A percentile compares a stretch with the other conserved stretches of the same genome.
Evolutionary conservation across 75 land plant genomes (phyloP).

Genomic region (Ceratopteris richardii): DNA sequence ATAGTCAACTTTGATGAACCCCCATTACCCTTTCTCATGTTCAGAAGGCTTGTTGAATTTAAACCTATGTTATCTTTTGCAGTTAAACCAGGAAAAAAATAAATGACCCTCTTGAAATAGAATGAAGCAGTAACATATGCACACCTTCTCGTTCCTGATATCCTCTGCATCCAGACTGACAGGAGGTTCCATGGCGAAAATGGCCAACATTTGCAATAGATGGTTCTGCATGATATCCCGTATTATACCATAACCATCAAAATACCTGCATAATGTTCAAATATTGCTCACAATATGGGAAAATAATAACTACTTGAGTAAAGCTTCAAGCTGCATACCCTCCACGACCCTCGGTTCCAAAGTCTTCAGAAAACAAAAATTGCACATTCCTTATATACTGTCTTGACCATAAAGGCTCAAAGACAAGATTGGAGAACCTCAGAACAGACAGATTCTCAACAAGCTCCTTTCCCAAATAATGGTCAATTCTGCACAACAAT

Average conservation of each 20-base stretch:
- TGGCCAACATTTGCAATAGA: constrained; percentile 79
- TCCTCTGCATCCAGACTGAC: constrained; percentile 92
- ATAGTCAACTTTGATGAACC: too few relatives aligned
- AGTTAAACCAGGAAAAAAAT: too few relatives aligned
- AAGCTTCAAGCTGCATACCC: constrained; percentile 42
- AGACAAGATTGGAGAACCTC: constrained; percentile 92
- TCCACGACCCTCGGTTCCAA: constrained; percentile 98
- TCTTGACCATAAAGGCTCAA: constrained; percentile 95
- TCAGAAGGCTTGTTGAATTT: too few relatives aligned
- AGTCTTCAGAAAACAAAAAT: constrained; percentile 92
- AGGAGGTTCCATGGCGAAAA: constrained; percentile 98
- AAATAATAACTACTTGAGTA: too few relatives aligned
- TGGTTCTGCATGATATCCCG: constrained; percentile 95
- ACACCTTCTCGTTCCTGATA: constrained; percentile 93
- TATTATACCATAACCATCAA: constrained; percentile 91
- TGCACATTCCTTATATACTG: constrained; percentile 96
- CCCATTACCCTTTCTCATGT: too few relatives aligned
- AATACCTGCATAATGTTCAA: constrained; percentile 48
- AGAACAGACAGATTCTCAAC: constrained; percentile 94
- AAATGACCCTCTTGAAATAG: too few relatives aligned
- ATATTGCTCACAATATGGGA: too few relatives aligned
- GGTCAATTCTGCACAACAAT: constrained; percentile 74
- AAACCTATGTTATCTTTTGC: too few relatives aligned
- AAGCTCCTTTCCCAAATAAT: constrained; percentile 92
- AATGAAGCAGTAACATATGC: too few relatives aligned